These are phyloP conservation scores for Ormosia emarginata DNA, from an alignment of 306 rosid species.

Conservation along the genomic window DNA sequence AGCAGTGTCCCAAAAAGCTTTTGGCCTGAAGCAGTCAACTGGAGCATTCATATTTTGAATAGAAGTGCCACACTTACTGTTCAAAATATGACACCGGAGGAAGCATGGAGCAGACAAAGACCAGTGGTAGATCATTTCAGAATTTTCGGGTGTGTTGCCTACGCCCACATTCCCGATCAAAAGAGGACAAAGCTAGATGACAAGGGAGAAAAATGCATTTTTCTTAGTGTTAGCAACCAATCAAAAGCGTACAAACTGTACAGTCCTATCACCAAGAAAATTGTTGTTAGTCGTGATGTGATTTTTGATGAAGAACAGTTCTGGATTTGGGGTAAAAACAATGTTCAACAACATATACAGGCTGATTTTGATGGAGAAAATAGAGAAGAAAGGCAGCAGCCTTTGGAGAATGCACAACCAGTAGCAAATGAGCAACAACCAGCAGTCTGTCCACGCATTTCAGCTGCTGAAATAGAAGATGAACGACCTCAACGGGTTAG, in stretches of 20 bases:
- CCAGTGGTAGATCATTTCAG: not conserved
- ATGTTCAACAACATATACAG: not conserved
- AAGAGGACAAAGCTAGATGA: not conserved
- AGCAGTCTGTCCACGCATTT: no score
- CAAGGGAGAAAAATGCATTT: not conserved
- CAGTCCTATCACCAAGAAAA: not conserved
- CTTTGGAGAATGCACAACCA: not conserved
- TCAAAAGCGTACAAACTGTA: not conserved
- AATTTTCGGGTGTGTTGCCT: not conserved
- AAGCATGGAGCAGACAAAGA: not conserved
- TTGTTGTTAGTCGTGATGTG: not conserved
- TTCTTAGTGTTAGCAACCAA: not conserved
- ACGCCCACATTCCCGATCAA: not conserved
- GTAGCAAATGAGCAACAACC: not conserved
- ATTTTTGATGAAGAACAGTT: not conserved
- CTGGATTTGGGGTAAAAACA: not conserved
- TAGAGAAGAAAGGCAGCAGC: not conserved
- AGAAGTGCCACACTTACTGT: not conserved
- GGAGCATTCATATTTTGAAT: not conserved
- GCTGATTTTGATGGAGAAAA: not conserved
- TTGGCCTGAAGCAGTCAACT: not conserved
- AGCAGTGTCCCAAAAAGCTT: not conserved
- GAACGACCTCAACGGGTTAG: not conserved
- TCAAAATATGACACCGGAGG: not conserved
- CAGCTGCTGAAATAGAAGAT: no score